Evolutionary conservation across 257 asterid genomes (phyloP).

Genomic region (Solanum ossicruentum): DNA sequence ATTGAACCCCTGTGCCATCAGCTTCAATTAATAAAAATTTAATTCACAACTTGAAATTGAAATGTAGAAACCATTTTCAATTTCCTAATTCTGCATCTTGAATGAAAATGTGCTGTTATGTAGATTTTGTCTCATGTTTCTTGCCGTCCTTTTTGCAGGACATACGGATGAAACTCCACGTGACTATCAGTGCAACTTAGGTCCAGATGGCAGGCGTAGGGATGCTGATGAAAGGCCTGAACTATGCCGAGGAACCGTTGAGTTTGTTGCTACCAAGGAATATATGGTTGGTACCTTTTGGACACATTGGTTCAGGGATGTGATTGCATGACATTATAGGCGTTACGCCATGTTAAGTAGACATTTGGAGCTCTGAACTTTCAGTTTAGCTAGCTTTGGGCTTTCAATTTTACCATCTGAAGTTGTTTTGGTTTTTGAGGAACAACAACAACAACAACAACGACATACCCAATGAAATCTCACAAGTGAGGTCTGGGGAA

Average conservation of each 20-base stretch:
- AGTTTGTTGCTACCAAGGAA: slow-evolving; percentile 88
- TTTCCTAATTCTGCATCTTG: neutral
- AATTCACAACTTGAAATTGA: neutral
- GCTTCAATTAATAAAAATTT: neutral
- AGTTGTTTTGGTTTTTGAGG: neutral
- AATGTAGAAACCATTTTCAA: neutral
- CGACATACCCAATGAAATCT: too few relatives aligned
- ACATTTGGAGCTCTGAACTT: neutral
- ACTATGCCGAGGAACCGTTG: slow-evolving; percentile 96
- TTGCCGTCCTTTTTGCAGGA: slow-evolving; percentile 38
- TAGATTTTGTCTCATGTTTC: neutral
- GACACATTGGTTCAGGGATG: neutral
- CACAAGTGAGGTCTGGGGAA: too few relatives aligned
- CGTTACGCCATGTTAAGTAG: neutral
- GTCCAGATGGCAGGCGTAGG: slow-evolving; percentile 99
- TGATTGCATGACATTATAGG: neutral
- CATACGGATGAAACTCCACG: slow-evolving; percentile 93
- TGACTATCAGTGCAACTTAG: slow-evolving; percentile 96
- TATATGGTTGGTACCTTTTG: slow-evolving; percentile 57
- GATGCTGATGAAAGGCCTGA: slow-evolving; percentile 99
- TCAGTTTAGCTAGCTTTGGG: neutral
- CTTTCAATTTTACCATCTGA: neutral
- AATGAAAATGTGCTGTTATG: neutral
- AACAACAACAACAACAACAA: neutral
- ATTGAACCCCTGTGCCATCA: neutral